Conservation (phyloP, 1,284 basidiomycete species). For the Malassezia sympodialis region DNA sequence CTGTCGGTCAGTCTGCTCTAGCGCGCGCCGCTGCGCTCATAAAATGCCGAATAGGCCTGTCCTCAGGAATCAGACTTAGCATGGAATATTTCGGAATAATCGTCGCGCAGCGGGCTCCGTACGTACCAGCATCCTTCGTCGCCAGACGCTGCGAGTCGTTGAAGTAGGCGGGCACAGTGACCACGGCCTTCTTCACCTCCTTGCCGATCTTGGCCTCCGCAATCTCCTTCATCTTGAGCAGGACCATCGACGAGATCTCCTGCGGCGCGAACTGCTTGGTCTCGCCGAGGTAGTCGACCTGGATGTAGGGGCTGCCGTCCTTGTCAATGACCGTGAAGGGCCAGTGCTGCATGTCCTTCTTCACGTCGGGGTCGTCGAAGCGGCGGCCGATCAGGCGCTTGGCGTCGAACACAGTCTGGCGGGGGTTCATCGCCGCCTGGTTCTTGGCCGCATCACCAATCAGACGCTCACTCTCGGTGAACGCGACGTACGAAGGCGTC, state of each 20-base stretch:
- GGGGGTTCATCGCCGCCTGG: constrained; percentile 83
- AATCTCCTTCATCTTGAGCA: constrained; percentile 91
- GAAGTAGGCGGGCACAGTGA: constrained; percentile 64
- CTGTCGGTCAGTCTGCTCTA: constrained; percentile 31
- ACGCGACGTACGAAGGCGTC: constrained; percentile 97
- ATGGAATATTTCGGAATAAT: constrained; percentile 45
- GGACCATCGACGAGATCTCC: constrained; percentile 93
- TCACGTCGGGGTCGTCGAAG: constrained; percentile 63
- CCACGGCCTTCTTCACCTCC: constrained; percentile 59
- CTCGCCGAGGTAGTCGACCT: constrained; percentile 57
- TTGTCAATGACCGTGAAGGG: constrained; percentile 57
- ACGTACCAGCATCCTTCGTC: constrained; percentile 53
- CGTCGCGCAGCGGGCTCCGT: constrained; percentile 24
- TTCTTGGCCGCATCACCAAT: constrained; percentile 69
- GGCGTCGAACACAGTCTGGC: constrained; percentile 56
- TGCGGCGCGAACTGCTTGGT: constrained; percentile 57
- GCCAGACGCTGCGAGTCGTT: constrained; percentile 61
- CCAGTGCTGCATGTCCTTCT: constrained; percentile 65
- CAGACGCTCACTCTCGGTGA: constrained; percentile 91
- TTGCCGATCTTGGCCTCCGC: constrained; percentile 59
- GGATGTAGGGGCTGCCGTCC: constrained; percentile 55
- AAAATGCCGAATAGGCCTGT: constrained; percentile 14
- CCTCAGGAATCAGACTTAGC: constrained; percentile 41
- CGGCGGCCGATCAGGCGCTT: constrained; percentile 88
- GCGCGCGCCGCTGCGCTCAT: constrained; percentile 10